Conservation (phyloP, 148 eudicot species). For the Fagopyrum tataricum region DNA sequence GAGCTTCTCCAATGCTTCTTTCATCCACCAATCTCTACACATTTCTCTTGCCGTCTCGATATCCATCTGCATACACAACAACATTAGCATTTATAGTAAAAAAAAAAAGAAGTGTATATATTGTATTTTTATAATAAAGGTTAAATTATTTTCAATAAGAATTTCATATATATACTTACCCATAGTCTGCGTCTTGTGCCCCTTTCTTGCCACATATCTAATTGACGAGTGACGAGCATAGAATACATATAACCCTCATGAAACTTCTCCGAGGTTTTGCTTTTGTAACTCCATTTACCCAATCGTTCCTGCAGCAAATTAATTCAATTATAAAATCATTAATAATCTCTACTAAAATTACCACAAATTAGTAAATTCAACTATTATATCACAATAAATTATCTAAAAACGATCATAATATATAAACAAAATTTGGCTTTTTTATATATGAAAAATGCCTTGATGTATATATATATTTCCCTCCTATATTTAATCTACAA, state of each 20-base stretch:
- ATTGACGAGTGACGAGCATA: slow-evolving; percentile 27
- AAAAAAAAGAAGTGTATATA: no score
- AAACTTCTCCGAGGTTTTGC: slow-evolving; percentile 44
- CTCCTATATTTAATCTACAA: no score
- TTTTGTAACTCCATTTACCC: slow-evolving; percentile 50
- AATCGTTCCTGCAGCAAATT: slow-evolving; percentile 24
- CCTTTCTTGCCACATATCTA: slow-evolving; percentile 48
- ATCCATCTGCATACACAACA: slow-evolving; percentile 26
- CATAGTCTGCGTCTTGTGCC: slow-evolving; percentile 38
- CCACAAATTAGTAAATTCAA: not conserved
- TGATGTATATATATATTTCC: no score
- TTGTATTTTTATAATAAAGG: no score
- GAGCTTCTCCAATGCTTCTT: slow-evolving; percentile 43
- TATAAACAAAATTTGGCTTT: not conserved
- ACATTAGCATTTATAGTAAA: not conserved
- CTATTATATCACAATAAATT: not conserved
- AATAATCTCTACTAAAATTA: not conserved
- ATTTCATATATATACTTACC: slow-evolving; percentile 31
- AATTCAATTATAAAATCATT: not conserved
- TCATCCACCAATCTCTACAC: slow-evolving; percentile 46
- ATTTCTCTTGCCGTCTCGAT: slow-evolving; percentile 36
- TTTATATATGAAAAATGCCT: no score
- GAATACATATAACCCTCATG: slow-evolving; percentile 52
- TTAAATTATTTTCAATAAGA: no score
- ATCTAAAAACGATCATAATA: no score